phyloP scores from a whole-genome alignment of 2,329 filamentous ascomycete species.

The Paraphaeosphaeria sporulosa region DNA sequence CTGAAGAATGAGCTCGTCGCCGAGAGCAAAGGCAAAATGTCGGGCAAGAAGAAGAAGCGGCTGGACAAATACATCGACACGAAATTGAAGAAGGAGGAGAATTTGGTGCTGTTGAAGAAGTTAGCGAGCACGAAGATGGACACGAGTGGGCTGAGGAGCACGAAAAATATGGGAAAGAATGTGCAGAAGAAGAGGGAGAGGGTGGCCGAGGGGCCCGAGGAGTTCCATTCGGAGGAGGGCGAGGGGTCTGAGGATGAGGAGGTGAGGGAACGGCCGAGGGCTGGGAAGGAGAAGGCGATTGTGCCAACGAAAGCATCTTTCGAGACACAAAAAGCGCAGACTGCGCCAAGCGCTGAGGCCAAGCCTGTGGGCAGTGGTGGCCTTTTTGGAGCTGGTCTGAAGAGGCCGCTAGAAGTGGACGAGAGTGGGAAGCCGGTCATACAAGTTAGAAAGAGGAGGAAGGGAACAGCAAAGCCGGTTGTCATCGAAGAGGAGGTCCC shows the following conservation, averaged over 20 bases:
- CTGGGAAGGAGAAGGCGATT: conserved; percentile 15
- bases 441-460: conserved; percentile 78
- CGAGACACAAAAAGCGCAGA: not conserved
- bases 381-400: conserved; percentile 77
- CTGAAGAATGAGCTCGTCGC: conserved; percentile 63
- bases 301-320: conserved; percentile 4
- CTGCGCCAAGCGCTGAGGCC: not conserved
- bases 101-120: conserved; percentile 81
- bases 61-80: conserved; percentile 80
- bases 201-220: conserved; percentile 61
- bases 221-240: conserved; percentile 27
- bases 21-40: conserved; percentile 64
- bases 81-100: conserved; percentile 95
- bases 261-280: conserved; percentile 26
- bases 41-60: conserved; percentile 71
- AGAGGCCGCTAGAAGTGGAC: conserved; percentile 82
- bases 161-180: conserved; percentile 73
- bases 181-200: conserved; percentile 72
- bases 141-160: conserved; percentile 80
- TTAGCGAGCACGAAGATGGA: conserved; percentile 80
- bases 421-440: conserved; percentile 82
- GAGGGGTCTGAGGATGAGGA: conserved; percentile 60
- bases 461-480: conserved; percentile 54
- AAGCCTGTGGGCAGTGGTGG: conserved; percentile 20
- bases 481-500: conserved; percentile 56